Evolutionary conservation across 129 eudicot species (phyloP).

Genomic region (Ambrosia artemisiifolia): DNA sequence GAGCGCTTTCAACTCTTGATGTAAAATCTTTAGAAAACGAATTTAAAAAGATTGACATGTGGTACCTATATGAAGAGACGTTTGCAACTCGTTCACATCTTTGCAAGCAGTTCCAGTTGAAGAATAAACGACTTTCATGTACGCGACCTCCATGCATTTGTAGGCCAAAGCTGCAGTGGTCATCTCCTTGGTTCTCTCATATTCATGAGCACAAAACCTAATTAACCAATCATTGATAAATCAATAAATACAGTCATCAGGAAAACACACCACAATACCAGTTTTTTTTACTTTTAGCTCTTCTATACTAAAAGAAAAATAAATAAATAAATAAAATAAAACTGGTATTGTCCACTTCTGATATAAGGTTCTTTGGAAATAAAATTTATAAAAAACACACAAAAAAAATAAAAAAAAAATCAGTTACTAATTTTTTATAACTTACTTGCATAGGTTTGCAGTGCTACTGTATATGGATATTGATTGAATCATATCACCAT

Average conservation of each 20-base stretch:
- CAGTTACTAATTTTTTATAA: not conserved
- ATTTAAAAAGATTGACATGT: constrained; percentile 38
- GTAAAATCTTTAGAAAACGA: not conserved
- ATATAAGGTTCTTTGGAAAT: not conserved
- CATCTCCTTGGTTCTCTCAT: constrained; percentile 81
- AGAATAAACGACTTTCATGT: constrained; percentile 79
- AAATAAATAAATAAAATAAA: too few relatives aligned
- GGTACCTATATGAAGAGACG: constrained; percentile 62
- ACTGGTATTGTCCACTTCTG: too few relatives aligned
- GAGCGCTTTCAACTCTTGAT: too few relatives aligned
- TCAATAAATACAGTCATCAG: not conserved
- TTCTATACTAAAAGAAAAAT: too few relatives aligned
- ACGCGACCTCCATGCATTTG: constrained; percentile 92
- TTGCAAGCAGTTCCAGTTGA: constrained; percentile 60
- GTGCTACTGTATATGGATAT: constrained; percentile 73
- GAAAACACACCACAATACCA: not conserved
- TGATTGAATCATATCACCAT: constrained; percentile 65
- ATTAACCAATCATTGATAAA: not conserved
- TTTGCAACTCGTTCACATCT: constrained; percentile 75
- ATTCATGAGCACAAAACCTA: constrained; percentile 95
- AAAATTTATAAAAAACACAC: not conserved
- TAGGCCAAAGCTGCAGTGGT: constrained; percentile 91
- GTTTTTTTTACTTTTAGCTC: too few relatives aligned
- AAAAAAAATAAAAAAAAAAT: not conserved
- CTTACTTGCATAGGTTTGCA: constrained; percentile 92